Conservation (phyloP, 2,329 filamentous ascomycete genomes). For the Coniochaeta sp. region DNA sequence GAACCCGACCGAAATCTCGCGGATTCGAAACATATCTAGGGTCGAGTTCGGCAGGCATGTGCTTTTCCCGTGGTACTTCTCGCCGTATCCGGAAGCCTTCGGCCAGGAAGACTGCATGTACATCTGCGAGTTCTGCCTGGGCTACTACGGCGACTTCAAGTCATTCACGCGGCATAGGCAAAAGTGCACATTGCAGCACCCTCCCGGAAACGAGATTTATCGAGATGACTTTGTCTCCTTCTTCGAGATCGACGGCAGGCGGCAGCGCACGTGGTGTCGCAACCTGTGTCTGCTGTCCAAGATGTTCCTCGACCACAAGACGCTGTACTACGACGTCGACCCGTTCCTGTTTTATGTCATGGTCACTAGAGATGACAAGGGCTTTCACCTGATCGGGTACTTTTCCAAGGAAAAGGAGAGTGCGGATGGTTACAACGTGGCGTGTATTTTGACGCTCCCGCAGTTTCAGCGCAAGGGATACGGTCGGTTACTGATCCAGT, state of each 20-base stretch:
- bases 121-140: slow-evolving; percentile 95
- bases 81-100: slow-evolving; percentile 86
- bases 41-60: slow-evolving; percentile 91
- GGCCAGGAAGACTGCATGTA: slow-evolving; percentile 84
- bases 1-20: slow-evolving; percentile 92
- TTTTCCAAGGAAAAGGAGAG: slow-evolving; percentile 99
- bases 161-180: slow-evolving; percentile 77
- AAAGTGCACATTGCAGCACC: slow-evolving; percentile 88
- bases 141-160: slow-evolving; percentile 77
- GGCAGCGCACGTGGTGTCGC: slow-evolving; percentile 92
- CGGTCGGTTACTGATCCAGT: slow-evolving; percentile 87
- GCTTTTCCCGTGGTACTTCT: slow-evolving; percentile 98
- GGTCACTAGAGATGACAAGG: slow-evolving; percentile 80
- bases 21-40: slow-evolving; percentile 88
- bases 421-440: slow-evolving; percentile 94
- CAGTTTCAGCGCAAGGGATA: slow-evolving; percentile 96
- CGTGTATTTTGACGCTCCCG: slow-evolving; percentile 92
- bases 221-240: slow-evolving; percentile 90
- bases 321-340: slow-evolving; percentile 98
- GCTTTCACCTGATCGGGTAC: slow-evolving; percentile 96
- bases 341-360: slow-evolving; percentile 99
- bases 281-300: slow-evolving; percentile 93
- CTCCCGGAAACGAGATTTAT: slow-evolving; percentile 97
- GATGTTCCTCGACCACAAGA: slow-evolving; percentile 96
- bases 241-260: slow-evolving; percentile 91